Evolutionary conservation across 805 yeast species (phyloP).

Genomic region (Ogataea nakhonphanomensis): DNA sequence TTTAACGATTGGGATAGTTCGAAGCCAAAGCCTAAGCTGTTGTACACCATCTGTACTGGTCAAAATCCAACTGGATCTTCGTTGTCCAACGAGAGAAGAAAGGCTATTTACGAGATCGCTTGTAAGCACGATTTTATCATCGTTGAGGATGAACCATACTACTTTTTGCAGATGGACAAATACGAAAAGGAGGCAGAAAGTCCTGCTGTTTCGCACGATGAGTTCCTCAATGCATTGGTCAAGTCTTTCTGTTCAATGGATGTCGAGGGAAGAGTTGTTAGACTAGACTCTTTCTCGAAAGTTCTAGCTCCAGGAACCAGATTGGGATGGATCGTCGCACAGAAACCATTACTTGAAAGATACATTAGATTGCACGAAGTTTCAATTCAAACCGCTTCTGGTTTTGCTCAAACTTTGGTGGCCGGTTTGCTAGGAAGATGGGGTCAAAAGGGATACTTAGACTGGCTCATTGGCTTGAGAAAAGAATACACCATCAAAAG

Average conservation of each 20-base stretch:
- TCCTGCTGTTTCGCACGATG: slow-evolving; percentile 48
- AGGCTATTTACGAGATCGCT: slow-evolving; percentile 70
- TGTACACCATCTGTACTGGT: slow-evolving; percentile 93
- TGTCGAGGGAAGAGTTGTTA: slow-evolving; percentile 82
- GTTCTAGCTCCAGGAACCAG: slow-evolving; percentile 90
- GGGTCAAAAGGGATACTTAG: slow-evolving; percentile 88
- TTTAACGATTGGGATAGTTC: slow-evolving; percentile 57
- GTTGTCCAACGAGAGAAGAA: slow-evolving; percentile 71
- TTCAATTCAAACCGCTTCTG: slow-evolving; percentile 74
- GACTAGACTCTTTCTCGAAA: slow-evolving; percentile 89
- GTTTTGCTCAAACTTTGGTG: slow-evolving; percentile 69
- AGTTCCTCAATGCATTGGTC: slow-evolving; percentile 63
- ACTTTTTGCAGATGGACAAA: slow-evolving; percentile 88
- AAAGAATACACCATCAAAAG: slow-evolving; percentile 83
- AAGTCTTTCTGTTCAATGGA: slow-evolving; percentile 75
- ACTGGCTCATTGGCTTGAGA: slow-evolving; percentile 83
- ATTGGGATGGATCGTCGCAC: slow-evolving; percentile 86
- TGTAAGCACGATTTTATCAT: slow-evolving; percentile 82
- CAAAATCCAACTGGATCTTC: slow-evolving; percentile 98
- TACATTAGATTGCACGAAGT: slow-evolving; percentile 74
- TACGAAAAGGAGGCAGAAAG: slow-evolving; percentile 43
- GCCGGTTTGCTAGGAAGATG: slow-evolving; percentile 73
- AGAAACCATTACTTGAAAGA: slow-evolving; percentile 59
- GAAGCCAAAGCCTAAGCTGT: slow-evolving; percentile 70
- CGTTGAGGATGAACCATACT: slow-evolving; percentile 96